These are phyloP conservation scores for Leptosphaerulina australis DNA, from an alignment of 2,329 filamentous ascomycete genomes.

Conservation along the genomic window DNA sequence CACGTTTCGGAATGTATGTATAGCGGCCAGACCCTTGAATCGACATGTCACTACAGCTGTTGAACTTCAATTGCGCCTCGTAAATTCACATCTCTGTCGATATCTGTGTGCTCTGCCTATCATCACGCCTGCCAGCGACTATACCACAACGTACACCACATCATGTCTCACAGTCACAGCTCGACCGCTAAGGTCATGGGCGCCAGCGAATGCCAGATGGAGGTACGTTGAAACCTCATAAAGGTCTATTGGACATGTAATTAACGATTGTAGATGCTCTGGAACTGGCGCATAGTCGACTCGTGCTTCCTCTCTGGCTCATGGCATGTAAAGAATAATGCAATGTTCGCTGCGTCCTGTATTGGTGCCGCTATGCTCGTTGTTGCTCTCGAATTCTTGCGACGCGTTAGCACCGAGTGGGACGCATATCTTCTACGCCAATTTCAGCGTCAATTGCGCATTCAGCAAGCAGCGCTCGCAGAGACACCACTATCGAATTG, in stretches of 20 bases:
- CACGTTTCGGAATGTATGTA: slow-evolving; percentile 18
- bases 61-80: slow-evolving; percentile 1
- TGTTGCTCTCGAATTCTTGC: slow-evolving; percentile 72
- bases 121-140: slow-evolving; percentile 1
- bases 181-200: slow-evolving; percentile 22
- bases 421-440: slow-evolving; percentile 68
- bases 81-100: neutral
- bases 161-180: slow-evolving; percentile 24
- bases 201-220: slow-evolving; percentile 47
- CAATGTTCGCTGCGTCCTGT: slow-evolving; percentile 80
- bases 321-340: slow-evolving; percentile 72
- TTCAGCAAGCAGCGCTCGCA: slow-evolving; percentile 30
- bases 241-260: neutral
- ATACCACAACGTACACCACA: slow-evolving; percentile 1
- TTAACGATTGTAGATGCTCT: slow-evolving; percentile 68
- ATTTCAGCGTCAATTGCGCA: slow-evolving; percentile 49
- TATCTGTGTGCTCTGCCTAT: neutral
- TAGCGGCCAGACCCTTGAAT: slow-evolving; percentile 13
- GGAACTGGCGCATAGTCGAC: slow-evolving; percentile 78
- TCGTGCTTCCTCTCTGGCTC: slow-evolving; percentile 70
- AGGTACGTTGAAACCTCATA: slow-evolving; percentile 34
- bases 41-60: neutral
- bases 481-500: slow-evolving; percentile 28
- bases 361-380: slow-evolving; percentile 79
- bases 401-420: slow-evolving; percentile 73